These are phyloP conservation scores for Taphrina sp. DNA, from an alignment of 1,139 yeast species.

Conservation along the genomic window DNA sequence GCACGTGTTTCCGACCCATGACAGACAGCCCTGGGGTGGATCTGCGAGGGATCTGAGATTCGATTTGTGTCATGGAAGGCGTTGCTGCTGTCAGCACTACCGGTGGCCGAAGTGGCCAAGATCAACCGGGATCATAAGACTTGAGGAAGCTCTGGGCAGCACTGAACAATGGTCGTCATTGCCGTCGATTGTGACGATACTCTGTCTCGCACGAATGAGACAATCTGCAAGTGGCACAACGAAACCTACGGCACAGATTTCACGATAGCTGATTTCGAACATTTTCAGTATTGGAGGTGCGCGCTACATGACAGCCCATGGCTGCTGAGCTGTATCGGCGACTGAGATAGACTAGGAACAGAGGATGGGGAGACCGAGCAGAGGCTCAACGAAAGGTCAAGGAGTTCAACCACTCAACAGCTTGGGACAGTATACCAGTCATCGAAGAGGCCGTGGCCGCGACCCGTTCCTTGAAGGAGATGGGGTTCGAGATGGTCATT, in stretches of 20 bases:
- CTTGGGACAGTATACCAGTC: constrained; percentile 16
- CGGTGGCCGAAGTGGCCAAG: too few relatives aligned
- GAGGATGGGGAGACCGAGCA: constrained; percentile 28
- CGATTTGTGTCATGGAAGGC: too few relatives aligned
- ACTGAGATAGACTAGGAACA: too few relatives aligned
- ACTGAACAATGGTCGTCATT: constrained; percentile 26
- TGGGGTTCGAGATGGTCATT: constrained; percentile 19
- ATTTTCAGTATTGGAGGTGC: constrained; percentile 32
- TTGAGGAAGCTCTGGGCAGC: too few relatives aligned
- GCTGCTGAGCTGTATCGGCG: too few relatives aligned
- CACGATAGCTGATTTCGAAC: constrained; percentile 13
- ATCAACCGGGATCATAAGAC: too few relatives aligned
- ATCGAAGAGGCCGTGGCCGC: constrained; percentile 24
- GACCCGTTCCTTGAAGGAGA: constrained; percentile 4
- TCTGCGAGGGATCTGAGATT: too few relatives aligned
- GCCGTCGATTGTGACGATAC: constrained; percentile 31
- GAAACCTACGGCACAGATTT: constrained; percentile 30
- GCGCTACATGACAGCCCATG: too few relatives aligned
- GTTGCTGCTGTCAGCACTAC: too few relatives aligned
- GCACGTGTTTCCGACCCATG: too few relatives aligned
- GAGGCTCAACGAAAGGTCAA: constrained; percentile 14
- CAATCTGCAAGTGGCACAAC: constrained; percentile 29
- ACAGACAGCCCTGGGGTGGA: too few relatives aligned
- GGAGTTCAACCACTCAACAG: constrained; percentile 23
- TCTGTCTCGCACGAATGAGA: constrained; percentile 24